Percentiles rank a stretch among this genome's conserved stretches.
phyloP scores from a whole-genome alignment of 768 basidiomycete species.

The Suillus luteus region DNA sequence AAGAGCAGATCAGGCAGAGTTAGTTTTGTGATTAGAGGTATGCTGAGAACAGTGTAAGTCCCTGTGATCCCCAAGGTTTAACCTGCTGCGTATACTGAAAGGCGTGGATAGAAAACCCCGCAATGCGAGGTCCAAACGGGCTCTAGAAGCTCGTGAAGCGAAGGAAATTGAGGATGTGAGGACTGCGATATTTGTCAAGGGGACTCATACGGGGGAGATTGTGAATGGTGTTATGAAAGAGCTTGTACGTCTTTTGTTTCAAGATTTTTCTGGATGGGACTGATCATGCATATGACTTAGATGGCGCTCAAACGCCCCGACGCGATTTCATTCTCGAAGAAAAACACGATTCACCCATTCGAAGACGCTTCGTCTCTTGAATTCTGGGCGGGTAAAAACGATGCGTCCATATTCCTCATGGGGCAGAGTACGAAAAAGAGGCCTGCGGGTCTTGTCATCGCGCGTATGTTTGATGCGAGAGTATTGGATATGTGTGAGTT shows the following conservation, averaged over 20 bases:
- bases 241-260: too few relatives aligned
- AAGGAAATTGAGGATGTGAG: slow-evolving; percentile 89
- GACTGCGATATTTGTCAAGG: slow-evolving; percentile 87
- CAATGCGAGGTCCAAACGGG: slow-evolving; percentile 94
- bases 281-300: slow-evolving; percentile 41
- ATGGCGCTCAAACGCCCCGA: slow-evolving; percentile 93
- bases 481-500: slow-evolving; percentile 96
- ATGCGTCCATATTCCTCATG: slow-evolving; percentile 86
- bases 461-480: slow-evolving; percentile 81
- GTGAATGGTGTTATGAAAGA: slow-evolving; percentile 86
- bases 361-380: slow-evolving; percentile 80
- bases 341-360: slow-evolving; percentile 89
- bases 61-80: background rate
- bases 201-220: slow-evolving; percentile 81
- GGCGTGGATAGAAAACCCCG: slow-evolving; percentile 71
- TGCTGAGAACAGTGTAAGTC: slow-evolving; percentile 36
- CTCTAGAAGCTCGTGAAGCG: slow-evolving; percentile 79
- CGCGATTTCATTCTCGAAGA: slow-evolving; percentile 91
- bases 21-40: too few relatives aligned
- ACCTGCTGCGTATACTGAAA: background rate
- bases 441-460: slow-evolving; percentile 83
- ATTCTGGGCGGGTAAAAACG: slow-evolving; percentile 94
- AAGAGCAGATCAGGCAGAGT: too few relatives aligned
- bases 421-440: slow-evolving; percentile 95
- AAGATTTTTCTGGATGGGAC: too few relatives aligned